Evolutionary conservation across 2,329 filamentous ascomycete genomes (phyloP), one percentile per base, ranked within the genome.

Genomic region (Claviceps sp.): DNA sequence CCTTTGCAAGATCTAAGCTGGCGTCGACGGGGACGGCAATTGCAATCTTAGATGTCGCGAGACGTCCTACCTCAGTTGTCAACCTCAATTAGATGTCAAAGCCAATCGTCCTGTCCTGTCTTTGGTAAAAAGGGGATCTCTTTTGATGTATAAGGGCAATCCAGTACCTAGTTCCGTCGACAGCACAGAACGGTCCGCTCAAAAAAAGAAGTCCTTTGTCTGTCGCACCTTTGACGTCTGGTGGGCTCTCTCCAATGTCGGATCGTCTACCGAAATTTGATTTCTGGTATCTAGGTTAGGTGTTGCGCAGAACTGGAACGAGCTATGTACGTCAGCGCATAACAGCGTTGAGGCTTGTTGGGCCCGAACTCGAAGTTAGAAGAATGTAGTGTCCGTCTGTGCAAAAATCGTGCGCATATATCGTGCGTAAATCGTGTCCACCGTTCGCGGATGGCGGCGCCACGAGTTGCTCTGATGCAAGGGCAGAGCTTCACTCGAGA

Each of bases 261-360:
- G 30, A 30, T 24, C 43, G 42, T 34, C 49, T 44, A 11, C 30
- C 30, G 10, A 34, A 11, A 34, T 34, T 34, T 34, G 30, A 34
- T 34, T 11, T 34, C 30, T 11, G 30, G 30, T 5, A 26, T 7
- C 6, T 34, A 34, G 30, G 30, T 24, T 24, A 24, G 34, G n/a
- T 17, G 10, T 13, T n/a, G 41, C 4, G 17, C 13, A n/a, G 5
- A 26, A 26, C 30, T 14, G 26, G 16, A n/a, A 49, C 40, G 34
- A 49, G n/a, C 42, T 41, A 38, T 43, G 47, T 52, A 38, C 47
- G 47, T 52, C 51, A 38, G 37, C 37, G 26, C 45, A 14, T 13
- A 48, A 47, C 19, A 22, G 41, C n/a, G 16, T 22, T 37, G 30
- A 44, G 43, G 47, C 17, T n/a, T 45, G 11, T 16, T 16, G 6